These are phyloP conservation scores for Colletotrichum sp. DNA, from an alignment of 2,329 filamentous ascomycete species.

Conservation along the genomic window DNA sequence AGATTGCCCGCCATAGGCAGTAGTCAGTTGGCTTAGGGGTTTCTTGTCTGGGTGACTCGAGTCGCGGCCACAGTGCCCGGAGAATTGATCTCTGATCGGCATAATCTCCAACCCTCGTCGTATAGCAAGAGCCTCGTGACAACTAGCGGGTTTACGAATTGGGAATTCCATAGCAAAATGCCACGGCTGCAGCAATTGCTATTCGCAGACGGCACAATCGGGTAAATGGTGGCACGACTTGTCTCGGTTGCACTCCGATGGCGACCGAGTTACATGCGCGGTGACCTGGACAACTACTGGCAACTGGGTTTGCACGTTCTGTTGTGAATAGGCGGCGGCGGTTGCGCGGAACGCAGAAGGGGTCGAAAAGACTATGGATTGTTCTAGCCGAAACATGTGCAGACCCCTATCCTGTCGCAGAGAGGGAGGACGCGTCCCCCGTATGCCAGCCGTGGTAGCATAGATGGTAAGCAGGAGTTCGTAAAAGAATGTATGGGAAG, in stretches of 20 bases:
- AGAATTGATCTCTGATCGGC: background rate
- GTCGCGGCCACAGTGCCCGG: background rate
- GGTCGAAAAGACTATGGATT: background rate
- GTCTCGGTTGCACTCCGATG: background rate
- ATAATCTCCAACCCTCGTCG: background rate
- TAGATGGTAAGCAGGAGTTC: background rate
- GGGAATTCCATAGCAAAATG: background rate
- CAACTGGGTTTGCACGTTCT: background rate
- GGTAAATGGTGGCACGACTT: background rate
- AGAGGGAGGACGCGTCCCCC: background rate
- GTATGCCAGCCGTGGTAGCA: background rate
- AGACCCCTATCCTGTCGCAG: conserved; percentile 4
- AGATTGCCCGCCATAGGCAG: conserved; percentile 1
- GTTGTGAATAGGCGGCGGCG: background rate
- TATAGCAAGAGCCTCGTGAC: background rate
- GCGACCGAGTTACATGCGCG: background rate
- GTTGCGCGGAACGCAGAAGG: background rate
- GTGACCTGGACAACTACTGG: background rate
- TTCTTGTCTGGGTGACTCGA: background rate
- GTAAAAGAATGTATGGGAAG: background rate
- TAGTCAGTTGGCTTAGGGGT: background rate
- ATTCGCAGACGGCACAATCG: background rate
- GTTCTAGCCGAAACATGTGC: conserved; percentile 15
- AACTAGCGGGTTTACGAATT: background rate
- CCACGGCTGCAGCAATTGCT: background rate